A percentile compares a stretch with the other conserved stretches of the same genome.
Evolutionary conservation across 805 yeast species (phyloP).

Genomic region (Suhomyces sp.): DNA sequence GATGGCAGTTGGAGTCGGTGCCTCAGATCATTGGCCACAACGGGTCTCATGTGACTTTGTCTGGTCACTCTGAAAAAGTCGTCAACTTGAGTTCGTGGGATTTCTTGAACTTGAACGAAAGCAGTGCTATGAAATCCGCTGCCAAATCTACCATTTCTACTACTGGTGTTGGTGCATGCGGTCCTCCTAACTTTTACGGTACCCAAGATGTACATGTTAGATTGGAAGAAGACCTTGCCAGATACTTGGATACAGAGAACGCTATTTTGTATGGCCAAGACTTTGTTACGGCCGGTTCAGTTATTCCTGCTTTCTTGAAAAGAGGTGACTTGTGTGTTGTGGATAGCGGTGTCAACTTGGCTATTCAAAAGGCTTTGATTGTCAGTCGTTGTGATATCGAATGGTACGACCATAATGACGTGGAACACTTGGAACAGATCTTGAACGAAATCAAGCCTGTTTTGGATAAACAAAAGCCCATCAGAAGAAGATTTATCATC

Average conservation of each 20-base stretch:
- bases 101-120: conserved; percentile 59
- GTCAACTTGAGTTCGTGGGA: conserved; percentile 72
- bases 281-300: conserved; percentile 79
- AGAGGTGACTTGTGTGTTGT: conserved; percentile 92
- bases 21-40: conserved; percentile 64
- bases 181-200: conserved; percentile 97
- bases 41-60: conserved; percentile 35
- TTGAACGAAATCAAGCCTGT: conserved; percentile 59
- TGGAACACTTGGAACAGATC: conserved; percentile 73
- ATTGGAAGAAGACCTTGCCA: conserved; percentile 71
- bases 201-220: conserved; percentile 87
- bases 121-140: conserved; percentile 44
- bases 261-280: conserved; percentile 93
- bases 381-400: conserved; percentile 83
- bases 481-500: conserved; percentile 86
- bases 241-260: conserved; percentile 71
- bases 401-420: conserved; percentile 85
- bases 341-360: conserved; percentile 71
- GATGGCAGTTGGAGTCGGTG: conserved; percentile 59
- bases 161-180: conserved; percentile 97
- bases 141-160: conserved; percentile 58
- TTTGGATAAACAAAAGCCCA: conserved; percentile 62
- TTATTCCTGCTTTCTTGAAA: conserved; percentile 88
- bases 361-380: conserved; percentile 83
- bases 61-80: conserved; percentile 31